Evolutionary conservation across 1,284 basidiomycete genomes (phyloP), one percentile per base, ranked within the genome.

Genomic region (Inonotus hispidus): DNA sequence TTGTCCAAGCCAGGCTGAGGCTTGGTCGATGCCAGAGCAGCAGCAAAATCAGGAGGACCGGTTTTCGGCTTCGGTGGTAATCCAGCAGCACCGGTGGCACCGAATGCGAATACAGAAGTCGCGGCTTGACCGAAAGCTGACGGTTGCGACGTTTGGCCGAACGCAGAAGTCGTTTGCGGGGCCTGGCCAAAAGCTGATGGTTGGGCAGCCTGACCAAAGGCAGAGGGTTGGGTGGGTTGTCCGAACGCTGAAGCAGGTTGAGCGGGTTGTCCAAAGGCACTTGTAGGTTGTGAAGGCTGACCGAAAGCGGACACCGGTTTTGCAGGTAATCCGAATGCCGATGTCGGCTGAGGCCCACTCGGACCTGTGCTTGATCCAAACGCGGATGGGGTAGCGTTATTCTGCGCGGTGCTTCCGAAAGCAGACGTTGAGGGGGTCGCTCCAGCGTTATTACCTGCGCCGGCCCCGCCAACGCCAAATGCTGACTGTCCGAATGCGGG

Each of bases 1-100:
- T 78, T 79, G 66, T 81, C 80, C 54, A 73, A 66, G 14, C 77
- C 80, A 0, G 79, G 79, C 65, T 73, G 64, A 5, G 23, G 21
- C 38, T 46, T 76, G 56, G 77, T 79, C 47, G 69, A 68, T 21
- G 73, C 71, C 16, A 57, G 27, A 29, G 58, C 59, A 21, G 59
- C 58, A 23, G 37, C 21, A 53, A 62, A 66, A 49, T 62, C 62
- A 16, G 63, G 63, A 23, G 59, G 50, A 7, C 63, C 56, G 32
- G 39, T 25, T 43, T 57, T 52, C 6, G 49, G 59, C 52, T 61
- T 64, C 19, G 50, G 39, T 13, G 63, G 55, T n/a, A 54, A 29
- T n/a, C 46, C 29, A 27, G 63, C 50, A 8, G 43, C 63, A 43
- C 41, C 41, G 25, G 39, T 57, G 7, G 73, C 69, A 14, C 73